Evolutionary conservation across 768 basidiomycete species (phyloP).

Genomic region (Gyrodon lividus): DNA sequence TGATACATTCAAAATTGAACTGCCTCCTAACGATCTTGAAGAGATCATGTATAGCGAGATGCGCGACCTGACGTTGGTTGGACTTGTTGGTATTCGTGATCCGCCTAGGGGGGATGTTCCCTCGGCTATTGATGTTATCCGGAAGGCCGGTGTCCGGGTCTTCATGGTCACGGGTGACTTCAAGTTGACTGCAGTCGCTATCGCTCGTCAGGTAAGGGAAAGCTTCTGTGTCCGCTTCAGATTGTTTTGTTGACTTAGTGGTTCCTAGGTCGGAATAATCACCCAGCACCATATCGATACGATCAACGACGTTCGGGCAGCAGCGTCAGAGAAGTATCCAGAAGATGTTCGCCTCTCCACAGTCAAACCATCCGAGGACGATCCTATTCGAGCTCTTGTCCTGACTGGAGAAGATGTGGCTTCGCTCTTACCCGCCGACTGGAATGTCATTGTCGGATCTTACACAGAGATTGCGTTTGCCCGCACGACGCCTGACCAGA

Average conservation of each 20-base stretch:
- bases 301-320: conserved; percentile 28
- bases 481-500: conserved; percentile 56
- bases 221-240: not conserved
- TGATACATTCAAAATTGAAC: conserved; percentile 23
- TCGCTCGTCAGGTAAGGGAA: conserved; percentile 43
- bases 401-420: conserved; percentile 46
- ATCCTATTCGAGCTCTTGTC: conserved; percentile 38
- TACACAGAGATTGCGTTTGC: conserved; percentile 52
- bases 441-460: conserved; percentile 37
- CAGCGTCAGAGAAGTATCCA: conserved; percentile 15
- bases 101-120: conserved; percentile 53
- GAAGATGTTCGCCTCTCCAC: conserved; percentile 9
- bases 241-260: conserved; percentile 4
- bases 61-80: conserved; percentile 44
- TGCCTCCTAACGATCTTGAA: conserved; percentile 30
- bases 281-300: conserved; percentile 38
- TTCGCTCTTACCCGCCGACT: conserved; percentile 36
- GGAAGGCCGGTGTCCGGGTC: conserved; percentile 50
- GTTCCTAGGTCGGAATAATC: conserved; percentile 40
- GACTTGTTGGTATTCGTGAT: conserved; percentile 54
- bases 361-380: conserved; percentile 39
- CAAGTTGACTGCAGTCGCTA: conserved; percentile 50
- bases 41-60: conserved; percentile 41
- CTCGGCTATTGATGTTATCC: conserved; percentile 44
- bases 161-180: conserved; percentile 62